Evolutionary conservation across 495 filamentous ascomycete genomes (phyloP).

Genomic region (Xylaria scruposa): DNA sequence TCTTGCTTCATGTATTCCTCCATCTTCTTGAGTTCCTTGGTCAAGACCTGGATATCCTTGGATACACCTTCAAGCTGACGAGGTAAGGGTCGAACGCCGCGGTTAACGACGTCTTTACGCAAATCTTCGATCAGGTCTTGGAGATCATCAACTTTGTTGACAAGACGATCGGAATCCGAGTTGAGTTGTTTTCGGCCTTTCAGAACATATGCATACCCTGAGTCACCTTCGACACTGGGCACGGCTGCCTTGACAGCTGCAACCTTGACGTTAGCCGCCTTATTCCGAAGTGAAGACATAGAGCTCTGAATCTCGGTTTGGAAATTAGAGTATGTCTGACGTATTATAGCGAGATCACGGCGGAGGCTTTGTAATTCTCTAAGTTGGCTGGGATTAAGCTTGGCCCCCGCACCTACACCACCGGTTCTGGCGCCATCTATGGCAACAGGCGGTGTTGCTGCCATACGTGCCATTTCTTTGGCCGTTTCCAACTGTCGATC

Average conservation of each 20-base stretch:
- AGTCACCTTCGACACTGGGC: conserved; percentile 69
- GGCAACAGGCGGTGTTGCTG: conserved; percentile 65
- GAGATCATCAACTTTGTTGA: conserved; percentile 90
- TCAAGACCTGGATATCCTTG: conserved; percentile 82
- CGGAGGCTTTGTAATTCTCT: conserved; percentile 81
- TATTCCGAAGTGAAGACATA: conserved; percentile 80
- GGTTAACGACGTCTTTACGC: conserved; percentile 92
- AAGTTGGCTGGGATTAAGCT: conserved; percentile 60
- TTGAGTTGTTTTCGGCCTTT: conserved; percentile 83
- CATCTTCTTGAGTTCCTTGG: conserved; percentile 92
- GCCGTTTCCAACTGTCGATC: conserved; percentile 90
- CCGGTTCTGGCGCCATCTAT: conserved; percentile 46
- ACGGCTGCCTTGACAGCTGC: conserved; percentile 71
- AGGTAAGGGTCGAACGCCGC: conserved; percentile 92
- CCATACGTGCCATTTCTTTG: conserved; percentile 86
- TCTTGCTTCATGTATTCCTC: conserved; percentile 88
- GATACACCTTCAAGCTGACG: conserved; percentile 85
- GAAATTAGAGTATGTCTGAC: conserved; percentile 92
- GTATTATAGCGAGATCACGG: conserved; percentile 88
- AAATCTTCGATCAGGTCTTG: conserved; percentile 97
- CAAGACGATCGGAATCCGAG: conserved; percentile 83
- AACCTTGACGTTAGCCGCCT: conserved; percentile 79
- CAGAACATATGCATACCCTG: conserved; percentile 82
- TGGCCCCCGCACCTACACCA: conserved; percentile 38
- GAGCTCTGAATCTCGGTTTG: conserved; percentile 85